Evolutionary conservation across 768 basidiomycete genomes (phyloP).

Genomic region (Rhodosporidiobolus sp.): DNA sequence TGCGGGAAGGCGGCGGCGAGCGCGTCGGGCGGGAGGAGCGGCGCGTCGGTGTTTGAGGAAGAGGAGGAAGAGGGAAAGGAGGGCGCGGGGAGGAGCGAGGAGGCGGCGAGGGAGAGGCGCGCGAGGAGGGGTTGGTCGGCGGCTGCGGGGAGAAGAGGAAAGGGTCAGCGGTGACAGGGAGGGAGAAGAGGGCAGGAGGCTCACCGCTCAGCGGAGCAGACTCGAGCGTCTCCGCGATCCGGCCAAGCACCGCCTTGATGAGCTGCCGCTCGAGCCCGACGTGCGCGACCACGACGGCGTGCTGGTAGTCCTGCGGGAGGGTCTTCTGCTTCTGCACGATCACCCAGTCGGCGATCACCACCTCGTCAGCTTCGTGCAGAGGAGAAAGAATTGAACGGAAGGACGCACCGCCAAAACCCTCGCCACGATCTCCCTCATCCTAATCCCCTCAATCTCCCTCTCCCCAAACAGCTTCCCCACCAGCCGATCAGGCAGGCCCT

Average conservation of each 20-base stretch:
- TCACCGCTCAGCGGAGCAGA: not conserved
- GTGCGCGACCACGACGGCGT: not conserved
- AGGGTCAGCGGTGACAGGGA: too few species aligned
- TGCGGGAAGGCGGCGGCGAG: conserved; percentile 10
- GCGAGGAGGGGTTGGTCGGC: not conserved
- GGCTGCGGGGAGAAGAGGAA: not conserved
- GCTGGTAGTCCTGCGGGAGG: not conserved
- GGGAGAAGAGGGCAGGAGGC: not conserved
- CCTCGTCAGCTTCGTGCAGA: not conserved
- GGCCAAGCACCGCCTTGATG: not conserved
- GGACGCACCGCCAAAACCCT: not conserved
- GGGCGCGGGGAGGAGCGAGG: not conserved
- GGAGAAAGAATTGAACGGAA: not conserved
- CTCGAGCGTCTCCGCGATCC: not conserved
- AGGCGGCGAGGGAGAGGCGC: conserved; percentile 19
- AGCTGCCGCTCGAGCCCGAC: not conserved
- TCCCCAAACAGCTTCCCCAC: not conserved
- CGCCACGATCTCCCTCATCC: conserved; percentile 5
- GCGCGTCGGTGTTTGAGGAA: too few species aligned
- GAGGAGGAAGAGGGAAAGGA: not conserved
- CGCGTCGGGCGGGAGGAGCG: conserved; percentile 3
- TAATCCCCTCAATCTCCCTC: not conserved
- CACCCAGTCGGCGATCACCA: not conserved
- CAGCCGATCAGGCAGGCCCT: not conserved
- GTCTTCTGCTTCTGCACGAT: not conserved